Base-by-base conservation (phyloP, 768 basidiomycete genomes). In the Mycena rebaudengoi region DNA sequence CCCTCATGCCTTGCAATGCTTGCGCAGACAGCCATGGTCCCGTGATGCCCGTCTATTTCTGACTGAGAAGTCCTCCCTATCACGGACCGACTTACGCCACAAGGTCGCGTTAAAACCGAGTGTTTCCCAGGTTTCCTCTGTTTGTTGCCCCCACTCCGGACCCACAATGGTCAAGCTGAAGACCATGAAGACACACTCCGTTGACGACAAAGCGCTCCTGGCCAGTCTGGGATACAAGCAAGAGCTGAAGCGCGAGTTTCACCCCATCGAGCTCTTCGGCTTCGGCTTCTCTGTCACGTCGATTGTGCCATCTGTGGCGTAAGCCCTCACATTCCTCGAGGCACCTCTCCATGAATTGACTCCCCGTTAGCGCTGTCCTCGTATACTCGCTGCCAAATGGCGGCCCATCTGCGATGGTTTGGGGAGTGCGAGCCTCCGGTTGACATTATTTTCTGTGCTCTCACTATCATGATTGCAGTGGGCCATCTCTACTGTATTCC, bases 381-480 rank as follows among this genome's bases (percentile, higher is more conserved):
- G 78, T 80, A 57, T 87, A 86, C 70, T 82, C 88, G 5, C 76
- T 90, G 23, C 88, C 88, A 0, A 87, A 90, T 74, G 90, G 91
- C 21, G 89, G 88, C 4, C 83, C 87, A 0, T 82, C 86, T 1
- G 83, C 88, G 1, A 88, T 91, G 87, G 85, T 89, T n/a, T 91
- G 89, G 89, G 89, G 89, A 14, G 87, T 87, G 61, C 59, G 85
- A 79, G 11, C 18, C 39, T 25, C 6, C n/a, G n/a, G n/a, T n/a
- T n/a, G n/a, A n/a, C n/a, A 2, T n/a, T 28, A 30, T 48, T 35
- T 29, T 57, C 20, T 29, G 30, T 39, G 23, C 3, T 60, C 37
- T 23, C 3, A n/a, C n/a, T 37, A 13, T 69, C 69, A 70, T 11
- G 5, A 43, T 23, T 26, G 25, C 48, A 88, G 87, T 92, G 90